A percentile compares a stretch with the other conserved stretches of the same genome.
Conservation (phyloP, 2,329 filamentous ascomycete genomes). For the Dactylellina sp. region DNA sequence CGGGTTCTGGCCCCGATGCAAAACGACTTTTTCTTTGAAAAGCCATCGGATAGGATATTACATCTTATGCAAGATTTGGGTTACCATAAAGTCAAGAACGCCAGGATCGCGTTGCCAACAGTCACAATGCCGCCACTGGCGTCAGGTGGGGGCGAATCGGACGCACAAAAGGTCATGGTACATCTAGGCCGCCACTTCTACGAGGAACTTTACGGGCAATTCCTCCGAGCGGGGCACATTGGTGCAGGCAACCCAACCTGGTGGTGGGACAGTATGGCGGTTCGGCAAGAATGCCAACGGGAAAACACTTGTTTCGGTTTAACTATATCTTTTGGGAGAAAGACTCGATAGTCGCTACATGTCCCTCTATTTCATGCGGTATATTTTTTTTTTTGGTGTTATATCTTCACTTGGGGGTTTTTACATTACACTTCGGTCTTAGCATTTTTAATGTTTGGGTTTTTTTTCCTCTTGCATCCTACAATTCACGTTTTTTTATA, state of each 20-base stretch:
- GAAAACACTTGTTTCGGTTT: slow-evolving; percentile 57
- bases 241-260: slow-evolving; percentile 53
- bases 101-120: slow-evolving; percentile 55
- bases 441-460: slow-evolving; percentile 44
- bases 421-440: slow-evolving; percentile 44
- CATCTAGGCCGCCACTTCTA: slow-evolving; percentile 57
- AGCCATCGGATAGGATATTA: slow-evolving; percentile 55
- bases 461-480: slow-evolving; percentile 31
- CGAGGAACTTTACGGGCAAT: slow-evolving; percentile 57
- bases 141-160: slow-evolving; percentile 40
- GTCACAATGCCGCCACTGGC: slow-evolving; percentile 39
- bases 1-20: slow-evolving; percentile 55
- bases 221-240: slow-evolving; percentile 51
- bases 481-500: slow-evolving; percentile 16
- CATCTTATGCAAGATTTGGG: slow-evolving; percentile 54
- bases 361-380: slow-evolving; percentile 18
- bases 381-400: slow-evolving; percentile 32
- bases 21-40: slow-evolving; percentile 51
- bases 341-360: slow-evolving; percentile 44
- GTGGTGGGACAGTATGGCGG: slow-evolving; percentile 58
- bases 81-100: slow-evolving; percentile 56
- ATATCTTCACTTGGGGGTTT: slow-evolving; percentile 33
- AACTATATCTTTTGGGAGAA: slow-evolving; percentile 58
- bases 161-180: slow-evolving; percentile 57
- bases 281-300: slow-evolving; percentile 57